Evolutionary conservation across 2,329 filamentous ascomycete species (phyloP), one percentile per base, ranked within the genome.

Genomic region (Aspergillus nomiae): DNA sequence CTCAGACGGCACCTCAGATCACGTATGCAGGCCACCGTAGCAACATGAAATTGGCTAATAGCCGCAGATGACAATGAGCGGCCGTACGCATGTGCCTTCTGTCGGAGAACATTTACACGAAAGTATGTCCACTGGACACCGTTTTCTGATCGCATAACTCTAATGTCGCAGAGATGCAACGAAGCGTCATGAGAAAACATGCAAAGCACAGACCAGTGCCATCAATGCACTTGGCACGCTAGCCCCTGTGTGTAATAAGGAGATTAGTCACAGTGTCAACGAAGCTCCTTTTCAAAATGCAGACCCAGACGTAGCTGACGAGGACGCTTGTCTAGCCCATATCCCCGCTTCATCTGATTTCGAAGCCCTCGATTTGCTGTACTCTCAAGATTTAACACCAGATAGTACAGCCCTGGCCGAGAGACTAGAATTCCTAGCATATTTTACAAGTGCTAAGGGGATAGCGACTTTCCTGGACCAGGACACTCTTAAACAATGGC

Each of bases 151-250:
- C 10, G 28, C 50, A 3, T 4, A 7, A 19, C 7, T 34, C 57
- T 48, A 54, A 55, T n/a, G 6, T 16, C 19, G 45, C 48, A 71
- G 70, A 21, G 70, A 71, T 63, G 63, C 66, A 11, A 62, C 67
- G 32, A 69, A 62, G 12, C 67, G 70, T 19, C 70, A 71, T 55
- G 65, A 70, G 54, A 65, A 61, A 56, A 71, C 67, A 38, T 71
- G 70, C 59, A 68, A 63, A 59, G 26, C 24, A 36, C 41, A 30
- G 30, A 3, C 43, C 21, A 38, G 26, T 8, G 24, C 32, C 11
- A 54, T 12, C 32, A 19, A 21, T 32, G 16, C n/a, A 24, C 28
- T 21, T 54, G 30, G 11, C 30, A 21, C 32, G 19, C 5, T n/a
- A 30, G 4, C 9, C n/a, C 10, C 10, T 10, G 16, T 14, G 10